Conservation (phyloP, 305 asterid species). For the Plantago rigida region DNA sequence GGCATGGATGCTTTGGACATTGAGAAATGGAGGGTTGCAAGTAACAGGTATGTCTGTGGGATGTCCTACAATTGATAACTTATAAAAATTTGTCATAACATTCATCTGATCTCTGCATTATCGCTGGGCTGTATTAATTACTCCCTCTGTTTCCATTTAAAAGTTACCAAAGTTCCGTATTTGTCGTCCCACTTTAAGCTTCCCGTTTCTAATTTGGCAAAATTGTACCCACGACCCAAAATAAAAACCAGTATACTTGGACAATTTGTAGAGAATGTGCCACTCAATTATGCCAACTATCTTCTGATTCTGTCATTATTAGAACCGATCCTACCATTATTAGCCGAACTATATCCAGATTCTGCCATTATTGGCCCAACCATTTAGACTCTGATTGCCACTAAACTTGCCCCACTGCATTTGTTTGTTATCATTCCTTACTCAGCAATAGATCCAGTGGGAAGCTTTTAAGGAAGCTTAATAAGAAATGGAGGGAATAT, state of each 20-base stretch:
- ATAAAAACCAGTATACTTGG: not conserved
- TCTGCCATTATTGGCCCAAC: not conserved
- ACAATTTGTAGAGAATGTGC: not conserved
- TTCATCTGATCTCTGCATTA: slow-evolving; percentile 8
- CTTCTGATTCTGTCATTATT: not conserved
- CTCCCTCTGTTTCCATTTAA: not conserved
- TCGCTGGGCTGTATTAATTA: not conserved
- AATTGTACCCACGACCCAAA: not conserved
- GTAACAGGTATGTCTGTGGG: slow-evolving; percentile 36
- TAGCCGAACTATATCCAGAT: not conserved
- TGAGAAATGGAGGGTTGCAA: slow-evolving; percentile 52
- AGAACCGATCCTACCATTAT: not conserved
- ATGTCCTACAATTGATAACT: not conserved
- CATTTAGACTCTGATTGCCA: not conserved
- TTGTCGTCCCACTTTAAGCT: not conserved
- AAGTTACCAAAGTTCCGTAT: not conserved
- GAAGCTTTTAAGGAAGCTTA: not conserved
- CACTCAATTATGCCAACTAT: too few species aligned
- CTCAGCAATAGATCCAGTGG: not conserved
- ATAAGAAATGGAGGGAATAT: not conserved
- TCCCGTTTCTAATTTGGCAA: not conserved
- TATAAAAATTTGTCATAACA: not conserved
- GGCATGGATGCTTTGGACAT: slow-evolving; percentile 63
- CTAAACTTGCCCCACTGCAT: not conserved
- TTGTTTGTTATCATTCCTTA: not conserved